These are phyloP conservation scores for Pyrenophora teres DNA, from an alignment of 2,329 filamentous ascomycete genomes.

Conservation along the genomic window DNA sequence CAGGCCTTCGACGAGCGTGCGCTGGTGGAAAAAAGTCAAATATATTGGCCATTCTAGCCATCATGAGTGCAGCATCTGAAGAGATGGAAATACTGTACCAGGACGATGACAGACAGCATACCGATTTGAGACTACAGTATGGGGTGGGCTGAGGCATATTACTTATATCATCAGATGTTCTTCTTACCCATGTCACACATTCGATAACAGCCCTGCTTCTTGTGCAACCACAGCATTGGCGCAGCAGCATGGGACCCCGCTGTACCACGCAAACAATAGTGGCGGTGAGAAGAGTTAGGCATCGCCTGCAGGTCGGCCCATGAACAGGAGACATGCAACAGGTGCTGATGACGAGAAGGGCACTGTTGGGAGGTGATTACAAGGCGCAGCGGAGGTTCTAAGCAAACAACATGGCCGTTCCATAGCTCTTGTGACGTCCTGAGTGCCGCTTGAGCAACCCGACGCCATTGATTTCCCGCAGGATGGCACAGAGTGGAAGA, in stretches of 20 bases:
- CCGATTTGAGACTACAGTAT: too few relatives aligned
- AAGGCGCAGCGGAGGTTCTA: neutral
- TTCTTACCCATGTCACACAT: neutral
- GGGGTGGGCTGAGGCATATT: neutral
- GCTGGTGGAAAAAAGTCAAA: neutral
- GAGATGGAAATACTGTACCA: neutral
- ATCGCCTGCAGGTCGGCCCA: conserved; percentile 9
- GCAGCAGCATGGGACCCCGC: neutral
- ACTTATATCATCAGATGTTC: neutral
- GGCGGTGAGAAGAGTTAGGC: conserved; percentile 9
- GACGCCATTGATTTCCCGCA: neutral
- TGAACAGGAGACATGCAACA: conserved; percentile 1
- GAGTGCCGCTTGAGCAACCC: neutral
- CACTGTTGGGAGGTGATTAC: neutral
- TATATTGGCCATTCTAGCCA: too few relatives aligned
- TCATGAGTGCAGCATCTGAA: neutral
- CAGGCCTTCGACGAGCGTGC: neutral
- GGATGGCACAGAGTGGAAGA: neutral
- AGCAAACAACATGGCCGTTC: conserved; percentile 14
- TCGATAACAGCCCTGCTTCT: conserved; percentile 4
- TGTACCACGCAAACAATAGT: conserved; percentile 18
- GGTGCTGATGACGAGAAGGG: neutral
- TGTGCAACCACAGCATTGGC: conserved; percentile 2
- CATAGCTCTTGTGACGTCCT: neutral
- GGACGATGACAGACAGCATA: neutral